Base-by-base conservation (phyloP, 1,284 basidiomycete genomes). In the Coniferiporia sulphurascens region DNA sequence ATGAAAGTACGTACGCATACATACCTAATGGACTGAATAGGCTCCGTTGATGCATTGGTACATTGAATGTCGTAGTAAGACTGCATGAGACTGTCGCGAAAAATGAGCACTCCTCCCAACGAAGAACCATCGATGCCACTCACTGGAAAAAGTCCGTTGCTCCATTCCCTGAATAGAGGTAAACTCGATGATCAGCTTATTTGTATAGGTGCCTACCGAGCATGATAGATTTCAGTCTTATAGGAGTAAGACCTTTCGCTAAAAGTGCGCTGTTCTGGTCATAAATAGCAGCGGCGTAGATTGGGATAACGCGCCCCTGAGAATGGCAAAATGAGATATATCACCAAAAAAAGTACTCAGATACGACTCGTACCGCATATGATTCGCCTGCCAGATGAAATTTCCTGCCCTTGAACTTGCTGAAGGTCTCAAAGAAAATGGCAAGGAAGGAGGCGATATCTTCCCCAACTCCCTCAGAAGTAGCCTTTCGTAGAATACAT, bases 371-470 rank as follows among this genome's bases (percentile, higher is more conserved):
- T 63, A 83, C 84, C 0, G 78, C 83, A 67, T 87, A 88, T 0
- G 84, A 87, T 71, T 90, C 87, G 6, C 87, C 87, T n/a, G 87
- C 77, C 78, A 90, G 82, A 66, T 90, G 87, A 71, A 91, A 84
- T 3, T 76, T 71, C 17, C 86, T 72, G 0, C 85, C 85, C 65
- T 85, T 80, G 73, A 86, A 87, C 64, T 85, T 77, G 48, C 67
- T 72, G 67, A 91, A 91, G 45, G 86, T 79, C 64, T 89, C 84
- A 65, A 89, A 89, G 73, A 90, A 90, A 35, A 89, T 83, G 19
- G 80, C 74, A 4, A 89, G 74, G 65, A 90, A 90, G 0, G 83
- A 80, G 2, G 84, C 83, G 5, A 90, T 79, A 67, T 91, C 87
- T 53, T 76, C 73, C 0, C 85, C 88, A 0, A 84, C 87, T 52